These are phyloP conservation scores for Thielaviopsis ethacetica DNA, from an alignment of 2,329 filamentous ascomycete genomes.

Conservation along the genomic window DNA sequence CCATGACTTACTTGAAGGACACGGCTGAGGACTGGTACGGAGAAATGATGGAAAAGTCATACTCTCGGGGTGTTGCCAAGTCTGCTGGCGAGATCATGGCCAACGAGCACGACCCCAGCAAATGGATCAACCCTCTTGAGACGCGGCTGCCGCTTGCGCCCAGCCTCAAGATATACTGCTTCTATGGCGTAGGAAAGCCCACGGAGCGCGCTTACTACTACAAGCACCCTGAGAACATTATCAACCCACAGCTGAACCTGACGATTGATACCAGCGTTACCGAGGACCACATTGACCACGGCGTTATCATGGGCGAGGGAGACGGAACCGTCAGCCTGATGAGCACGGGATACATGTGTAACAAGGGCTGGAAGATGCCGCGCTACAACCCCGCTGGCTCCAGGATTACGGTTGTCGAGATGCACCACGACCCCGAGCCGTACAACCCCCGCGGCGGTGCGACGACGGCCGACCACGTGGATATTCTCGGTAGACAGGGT, in stretches of 20 bases:
- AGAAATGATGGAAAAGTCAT: constrained; percentile 53
- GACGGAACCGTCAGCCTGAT: constrained; percentile 93
- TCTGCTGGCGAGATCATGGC: constrained; percentile 64
- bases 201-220: constrained; percentile 93
- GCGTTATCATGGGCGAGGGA: constrained; percentile 88
- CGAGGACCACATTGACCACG: constrained; percentile 54
- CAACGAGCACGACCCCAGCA: constrained; percentile 59
- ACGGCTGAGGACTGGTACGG: constrained; percentile 77
- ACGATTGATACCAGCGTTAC: constrained; percentile 53
- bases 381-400: constrained; percentile 79
- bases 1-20: constrained; percentile 61
- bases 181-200: constrained; percentile 88
- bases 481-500: constrained; percentile 77
- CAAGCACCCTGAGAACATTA: constrained; percentile 47
- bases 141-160: constrained; percentile 74
- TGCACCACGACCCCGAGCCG: constrained; percentile 87
- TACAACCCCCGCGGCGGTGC: constrained; percentile 68
- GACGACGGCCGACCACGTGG: constrained; percentile 77
- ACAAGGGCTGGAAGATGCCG: constrained; percentile 83
- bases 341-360: constrained; percentile 91
- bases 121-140: constrained; percentile 93
- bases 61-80: constrained; percentile 78
- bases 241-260: constrained; percentile 52
- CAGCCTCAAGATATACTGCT: constrained; percentile 87
- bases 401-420: constrained; percentile 76